Conservation (phyloP, 202 grass and related monocot species). For the Digitaria exilis region DNA sequence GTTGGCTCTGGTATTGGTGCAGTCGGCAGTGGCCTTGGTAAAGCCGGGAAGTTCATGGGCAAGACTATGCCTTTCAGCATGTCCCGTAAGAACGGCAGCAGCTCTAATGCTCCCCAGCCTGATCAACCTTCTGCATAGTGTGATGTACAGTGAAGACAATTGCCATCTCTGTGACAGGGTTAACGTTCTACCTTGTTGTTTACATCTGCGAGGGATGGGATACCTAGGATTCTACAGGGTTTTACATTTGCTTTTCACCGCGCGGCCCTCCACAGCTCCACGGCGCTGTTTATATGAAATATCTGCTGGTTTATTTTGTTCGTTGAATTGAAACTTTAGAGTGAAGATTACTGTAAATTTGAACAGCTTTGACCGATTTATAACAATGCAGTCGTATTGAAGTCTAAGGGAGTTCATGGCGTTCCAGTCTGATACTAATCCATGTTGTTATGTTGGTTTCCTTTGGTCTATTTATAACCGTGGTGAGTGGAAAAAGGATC, state of each 20-base stretch:
- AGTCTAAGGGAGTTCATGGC: neutral
- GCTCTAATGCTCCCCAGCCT: slow-evolving; percentile 41
- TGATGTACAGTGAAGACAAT: slow-evolving; percentile 31
- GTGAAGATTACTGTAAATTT: slow-evolving; percentile 29
- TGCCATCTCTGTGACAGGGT: neutral
- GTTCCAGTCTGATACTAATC: neutral
- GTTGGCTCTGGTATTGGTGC: slow-evolving; percentile 75
- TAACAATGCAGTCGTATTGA: neutral
- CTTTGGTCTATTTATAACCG: neutral
- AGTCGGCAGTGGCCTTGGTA: slow-evolving; percentile 70
- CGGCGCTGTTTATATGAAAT: slow-evolving; percentile 4
- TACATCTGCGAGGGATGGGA: neutral
- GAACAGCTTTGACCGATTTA: neutral
- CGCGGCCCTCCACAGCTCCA: neutral
- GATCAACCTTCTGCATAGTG: slow-evolving; percentile 42
- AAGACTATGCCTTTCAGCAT: slow-evolving; percentile 64
- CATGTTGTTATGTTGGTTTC: neutral
- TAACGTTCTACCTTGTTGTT: neutral
- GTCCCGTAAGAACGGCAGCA: slow-evolving; percentile 69
- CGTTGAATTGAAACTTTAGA: neutral
- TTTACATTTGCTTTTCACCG: slow-evolving; percentile 5
- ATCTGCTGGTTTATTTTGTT: slow-evolving; percentile 2
- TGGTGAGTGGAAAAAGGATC: no score
- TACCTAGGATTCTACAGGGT: slow-evolving; percentile 16
- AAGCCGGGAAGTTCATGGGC: slow-evolving; percentile 93